Evolutionary conservation across 2,329 filamentous ascomycete genomes (phyloP), one percentile per base, ranked within the genome.

Genomic region (Setomelanomma holmii): DNA sequence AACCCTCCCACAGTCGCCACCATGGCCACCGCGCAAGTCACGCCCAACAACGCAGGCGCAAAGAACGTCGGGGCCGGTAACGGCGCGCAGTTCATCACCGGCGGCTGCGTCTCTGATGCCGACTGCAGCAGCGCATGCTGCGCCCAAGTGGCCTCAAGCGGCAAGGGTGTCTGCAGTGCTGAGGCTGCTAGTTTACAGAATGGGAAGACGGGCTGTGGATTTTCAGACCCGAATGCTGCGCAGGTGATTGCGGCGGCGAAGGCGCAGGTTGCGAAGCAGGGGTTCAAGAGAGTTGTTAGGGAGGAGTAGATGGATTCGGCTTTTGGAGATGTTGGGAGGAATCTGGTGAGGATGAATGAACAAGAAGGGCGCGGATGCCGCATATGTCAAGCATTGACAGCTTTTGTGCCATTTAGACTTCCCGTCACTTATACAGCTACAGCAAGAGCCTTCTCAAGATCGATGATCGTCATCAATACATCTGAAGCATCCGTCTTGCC

Each of bases 121-220:
- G 68, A 71, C 41, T 71, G 68, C 55, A 58, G 50, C 46, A 65
- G 60, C 4, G 61, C 36, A 4, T 71, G 68, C 61, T 71, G 68
- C 48, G 54, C 60, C 24, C 53, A 66, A 39, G 59, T 60, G 21
- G 59, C 52, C 0, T 51, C 58, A 5, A 63, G 56, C 2, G 64
- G 63, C 10, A 51, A 58, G 14, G 68, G 68, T 16, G 61, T 71
- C 10, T 71, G 67, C 60, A 63, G 57, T 41, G 67, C 59, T 16
- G 68, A 68, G 45, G 68, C 61, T 33, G 68, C 67, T 1, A 57
- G 56, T 35, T 51, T 61, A 42, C 68, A 71, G 56, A 66, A 64
- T 38, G 68, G 67, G 23, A 71, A 71, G 62, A 66, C 61, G 5
- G 67, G 68, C 7, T 71, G 68, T 38, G 66, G 64, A 22, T 69